Conservation (phyloP, 305 asterid genomes). For the Fraxinus ornus region DNA sequence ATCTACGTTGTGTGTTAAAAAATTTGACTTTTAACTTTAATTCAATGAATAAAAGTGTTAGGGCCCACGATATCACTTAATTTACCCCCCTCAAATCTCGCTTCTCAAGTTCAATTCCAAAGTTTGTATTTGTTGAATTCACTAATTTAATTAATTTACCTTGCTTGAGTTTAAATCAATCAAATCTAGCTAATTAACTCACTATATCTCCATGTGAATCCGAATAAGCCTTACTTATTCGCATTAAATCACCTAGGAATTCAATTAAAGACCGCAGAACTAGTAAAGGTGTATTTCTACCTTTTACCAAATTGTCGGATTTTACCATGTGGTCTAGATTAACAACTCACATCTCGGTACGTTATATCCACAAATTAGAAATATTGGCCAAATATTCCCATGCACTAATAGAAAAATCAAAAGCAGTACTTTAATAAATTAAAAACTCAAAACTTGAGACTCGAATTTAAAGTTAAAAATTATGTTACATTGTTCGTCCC, state of each 20-base stretch:
- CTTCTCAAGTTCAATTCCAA: background rate
- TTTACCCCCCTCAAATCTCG: background rate
- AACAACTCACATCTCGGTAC: background rate
- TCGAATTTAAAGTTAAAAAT: background rate
- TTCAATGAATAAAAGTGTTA: background rate
- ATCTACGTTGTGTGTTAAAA: too few species aligned
- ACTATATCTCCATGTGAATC: background rate
- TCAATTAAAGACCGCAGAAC: background rate
- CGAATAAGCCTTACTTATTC: background rate
- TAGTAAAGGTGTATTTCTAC: background rate
- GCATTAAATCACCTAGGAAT: background rate
- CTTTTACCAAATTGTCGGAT: background rate
- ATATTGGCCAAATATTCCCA: background rate
- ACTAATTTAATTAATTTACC: background rate
- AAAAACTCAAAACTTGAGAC: background rate
- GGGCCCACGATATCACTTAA: background rate
- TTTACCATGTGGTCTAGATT: background rate
- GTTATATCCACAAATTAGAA: background rate
- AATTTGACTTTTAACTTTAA: background rate
- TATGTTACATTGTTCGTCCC: background rate
- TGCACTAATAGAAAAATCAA: background rate
- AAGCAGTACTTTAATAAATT: background rate
- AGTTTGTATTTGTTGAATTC: background rate
- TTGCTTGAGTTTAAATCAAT: background rate
- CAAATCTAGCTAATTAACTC: background rate